Conservation (phyloP, 177 flowering plant genomes). For the Tripterygium wilfordii region DNA sequence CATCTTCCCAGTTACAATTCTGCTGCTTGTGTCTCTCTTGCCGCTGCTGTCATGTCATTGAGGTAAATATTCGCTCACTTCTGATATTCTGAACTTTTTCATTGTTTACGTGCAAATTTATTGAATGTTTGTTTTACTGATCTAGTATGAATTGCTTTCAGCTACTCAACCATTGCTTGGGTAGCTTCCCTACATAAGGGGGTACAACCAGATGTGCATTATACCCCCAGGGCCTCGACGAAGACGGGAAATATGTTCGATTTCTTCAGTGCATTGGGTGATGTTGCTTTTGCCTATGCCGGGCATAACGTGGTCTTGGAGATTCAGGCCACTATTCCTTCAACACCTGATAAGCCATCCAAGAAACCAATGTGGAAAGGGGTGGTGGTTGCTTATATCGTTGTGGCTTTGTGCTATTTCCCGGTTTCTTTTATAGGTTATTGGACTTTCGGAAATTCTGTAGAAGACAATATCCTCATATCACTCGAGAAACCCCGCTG, state of each 20-base stretch:
- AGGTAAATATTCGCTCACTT: constrained; percentile 30
- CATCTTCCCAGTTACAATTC: constrained; percentile 76
- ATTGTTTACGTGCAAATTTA: background rate
- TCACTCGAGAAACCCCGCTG: constrained; percentile 53
- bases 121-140: background rate
- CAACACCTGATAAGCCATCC: constrained; percentile 70
- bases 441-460: constrained; percentile 45
- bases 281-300: constrained; percentile 74
- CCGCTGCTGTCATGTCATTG: constrained; percentile 80
- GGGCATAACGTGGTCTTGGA: constrained; percentile 82
- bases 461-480: constrained; percentile 59
- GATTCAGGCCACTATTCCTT: constrained; percentile 79
- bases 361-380: constrained; percentile 82
- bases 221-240: constrained; percentile 23
- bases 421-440: constrained; percentile 63
- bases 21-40: constrained; percentile 51
- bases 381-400: constrained; percentile 50
- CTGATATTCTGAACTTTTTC: background rate
- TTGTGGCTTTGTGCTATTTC: constrained; percentile 72
- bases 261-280: constrained; percentile 59
- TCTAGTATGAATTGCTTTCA: constrained; percentile 17
- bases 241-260: constrained; percentile 31
- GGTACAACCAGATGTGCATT: constrained; percentile 31
- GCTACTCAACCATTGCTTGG: constrained; percentile 77
- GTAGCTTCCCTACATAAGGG: constrained; percentile 48